These are phyloP conservation scores for Chlamydomonas sphaeroides DNA, from an alignment of 139 green algal genomes.

Conservation along the genomic window DNA sequence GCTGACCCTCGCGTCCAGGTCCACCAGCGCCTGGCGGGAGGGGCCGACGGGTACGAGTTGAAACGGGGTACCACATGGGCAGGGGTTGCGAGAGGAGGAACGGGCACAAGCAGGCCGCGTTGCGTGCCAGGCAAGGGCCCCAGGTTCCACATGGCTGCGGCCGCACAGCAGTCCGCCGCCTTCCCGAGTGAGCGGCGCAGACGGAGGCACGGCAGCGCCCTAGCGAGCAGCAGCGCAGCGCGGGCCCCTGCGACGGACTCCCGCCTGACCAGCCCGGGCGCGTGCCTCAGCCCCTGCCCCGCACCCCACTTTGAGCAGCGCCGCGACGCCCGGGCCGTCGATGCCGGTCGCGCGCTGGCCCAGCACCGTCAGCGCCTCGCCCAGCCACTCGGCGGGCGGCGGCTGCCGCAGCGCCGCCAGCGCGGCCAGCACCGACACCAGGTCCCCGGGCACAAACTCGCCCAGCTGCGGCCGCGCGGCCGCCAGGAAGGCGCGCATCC, in stretches of 20 bases:
- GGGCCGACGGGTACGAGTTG: neutral
- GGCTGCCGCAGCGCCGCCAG: slow-evolving; percentile 1
- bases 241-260: too few relatives aligned
- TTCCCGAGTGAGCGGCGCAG: too few relatives aligned
- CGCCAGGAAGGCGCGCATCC: slow-evolving; percentile 11
- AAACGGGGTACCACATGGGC: too few relatives aligned
- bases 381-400: slow-evolving; percentile 23
- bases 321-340: slow-evolving; percentile 14
- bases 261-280: too few relatives aligned
- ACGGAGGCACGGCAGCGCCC: too few relatives aligned
- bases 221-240: too few relatives aligned
- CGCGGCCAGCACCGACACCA: slow-evolving; percentile 28
- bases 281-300: too few relatives aligned
- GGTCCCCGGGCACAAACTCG: slow-evolving; percentile 7
- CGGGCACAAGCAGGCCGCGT: too few relatives aligned
- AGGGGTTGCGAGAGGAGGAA: too few relatives aligned
- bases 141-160: too few relatives aligned
- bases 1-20: slow-evolving; percentile 29
- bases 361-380: slow-evolving; percentile 33
- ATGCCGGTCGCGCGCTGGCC: slow-evolving; percentile 11
- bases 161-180: too few relatives aligned
- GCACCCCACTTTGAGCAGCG: slow-evolving; percentile 31
- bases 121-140: too few relatives aligned
- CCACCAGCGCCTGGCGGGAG: slow-evolving; percentile 24
- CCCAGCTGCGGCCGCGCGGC: neutral